Base-by-base conservation (phyloP, 805 yeast species). In the Lachancea sp. region DNA sequence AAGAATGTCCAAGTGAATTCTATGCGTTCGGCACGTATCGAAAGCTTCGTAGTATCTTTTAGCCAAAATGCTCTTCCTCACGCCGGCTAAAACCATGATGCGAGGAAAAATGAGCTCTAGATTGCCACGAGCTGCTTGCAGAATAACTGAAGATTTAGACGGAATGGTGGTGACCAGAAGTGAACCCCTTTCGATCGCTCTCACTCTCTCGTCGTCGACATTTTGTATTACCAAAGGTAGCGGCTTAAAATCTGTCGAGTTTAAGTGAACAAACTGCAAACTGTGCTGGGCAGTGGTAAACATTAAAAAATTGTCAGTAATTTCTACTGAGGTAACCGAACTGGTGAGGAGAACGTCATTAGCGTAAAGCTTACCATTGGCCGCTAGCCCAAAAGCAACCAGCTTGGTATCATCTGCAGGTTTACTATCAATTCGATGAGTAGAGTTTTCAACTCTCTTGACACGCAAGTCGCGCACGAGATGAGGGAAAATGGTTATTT, bases 121-220 rank as follows among this genome's bases (percentile, higher is more conserved):
- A 55, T 92, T 92, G 46, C 99, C 99, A 59, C 99, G 75, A 44
- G 95, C 95, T 4, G 96, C 96, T 61, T 92, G 96, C 39, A 92
- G 68, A 3, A 86, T 78, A 15, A 94, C 88, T 1, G 89, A 74
- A 42, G 88, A 79, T 41, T 77, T 82, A 0, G 90, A 77, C 1
- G 97, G 96, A 54, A 88, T 81, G 2, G 77, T 77, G 29, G 88
- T 70, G 0, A 90, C 86, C 35, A 92, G 63, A n/a, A 83, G 52
- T 0, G 97, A 87, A 1, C 98, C 97, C 49, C 96, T 73, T 63
- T 92, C 99, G 40, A 92, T 80, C 43, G 81, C 77, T 52, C 99
- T 77, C 12, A 82, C 72, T 63, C 97, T 77, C 65, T 90, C 98
- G 60, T 87, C 96, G 32, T 55, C 61, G 11, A 59, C 60, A 12